These are phyloP conservation scores for Cryptosporidium ubiquitum DNA, from an alignment of 169 alveolate genomes.

Conservation along the genomic window DNA sequence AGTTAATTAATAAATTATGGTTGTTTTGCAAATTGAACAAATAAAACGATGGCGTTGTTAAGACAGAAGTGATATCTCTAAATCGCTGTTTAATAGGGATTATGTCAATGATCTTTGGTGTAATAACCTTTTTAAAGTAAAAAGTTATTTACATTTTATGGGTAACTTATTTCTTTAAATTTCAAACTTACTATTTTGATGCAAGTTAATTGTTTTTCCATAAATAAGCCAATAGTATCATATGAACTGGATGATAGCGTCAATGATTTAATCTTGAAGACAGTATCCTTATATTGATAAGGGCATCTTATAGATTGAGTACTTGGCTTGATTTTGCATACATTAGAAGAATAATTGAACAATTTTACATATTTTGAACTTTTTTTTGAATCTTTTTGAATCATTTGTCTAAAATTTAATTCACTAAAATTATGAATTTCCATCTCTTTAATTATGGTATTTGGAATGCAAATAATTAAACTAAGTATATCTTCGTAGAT, in stretches of 20 bases:
- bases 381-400: background rate
- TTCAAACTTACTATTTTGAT: conserved; percentile 35
- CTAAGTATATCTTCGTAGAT: conserved; percentile 31
- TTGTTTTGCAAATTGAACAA: conserved; percentile 31
- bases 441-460: background rate
- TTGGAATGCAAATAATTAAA: background rate
- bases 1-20: conserved; percentile 12
- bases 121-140: background rate
- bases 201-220: background rate
- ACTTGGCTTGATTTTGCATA: background rate
- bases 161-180: background rate
- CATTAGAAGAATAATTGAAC: background rate
- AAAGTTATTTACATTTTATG: background rate
- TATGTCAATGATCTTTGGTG: background rate
- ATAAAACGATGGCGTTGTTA: conserved; percentile 48
- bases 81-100: conserved; percentile 16
- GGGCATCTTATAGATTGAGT: background rate
- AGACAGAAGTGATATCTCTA: conserved; percentile 12
- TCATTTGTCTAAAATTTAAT: background rate
- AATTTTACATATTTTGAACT: background rate
- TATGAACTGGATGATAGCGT: conserved; percentile 12
- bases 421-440: background rate
- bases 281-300: background rate
- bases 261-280: conserved; percentile 33
- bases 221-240: background rate